phyloP scores from a whole-genome alignment of 768 basidiomycete species.

The Paxillus ammoniavirescens region DNA sequence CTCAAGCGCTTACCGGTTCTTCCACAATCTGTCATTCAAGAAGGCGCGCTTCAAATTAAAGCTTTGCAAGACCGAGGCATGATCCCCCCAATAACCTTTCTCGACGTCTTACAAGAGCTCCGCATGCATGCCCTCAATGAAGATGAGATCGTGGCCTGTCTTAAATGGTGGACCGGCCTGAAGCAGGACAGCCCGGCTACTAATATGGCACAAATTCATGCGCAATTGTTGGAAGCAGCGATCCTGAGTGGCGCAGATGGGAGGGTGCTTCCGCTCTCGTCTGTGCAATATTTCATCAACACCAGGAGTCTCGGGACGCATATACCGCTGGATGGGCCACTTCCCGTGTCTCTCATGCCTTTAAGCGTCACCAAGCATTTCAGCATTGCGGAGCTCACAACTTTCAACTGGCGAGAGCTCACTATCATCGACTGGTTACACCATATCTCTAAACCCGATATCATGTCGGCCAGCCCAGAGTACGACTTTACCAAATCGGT shows the following conservation, averaged over 20 bases:
- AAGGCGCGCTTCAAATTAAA: slow-evolving; percentile 59
- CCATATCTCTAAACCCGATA: slow-evolving; percentile 52
- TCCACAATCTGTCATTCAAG: slow-evolving; percentile 55
- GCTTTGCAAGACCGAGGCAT: slow-evolving; percentile 60
- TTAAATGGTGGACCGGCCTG: slow-evolving; percentile 79
- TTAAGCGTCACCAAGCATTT: slow-evolving; percentile 62
- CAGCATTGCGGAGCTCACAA: slow-evolving; percentile 45
- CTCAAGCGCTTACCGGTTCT: slow-evolving; percentile 76
- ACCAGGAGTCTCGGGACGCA: slow-evolving; percentile 48
- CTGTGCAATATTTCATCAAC: slow-evolving; percentile 72
- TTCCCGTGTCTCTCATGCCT: slow-evolving; percentile 76
- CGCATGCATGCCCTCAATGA: slow-evolving; percentile 65
- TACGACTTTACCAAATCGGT: slow-evolving; percentile 66
- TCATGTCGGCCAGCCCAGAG: slow-evolving; percentile 42
- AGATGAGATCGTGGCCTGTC: slow-evolving; percentile 74
- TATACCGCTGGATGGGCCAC: slow-evolving; percentile 75
- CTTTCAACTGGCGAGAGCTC: slow-evolving; percentile 82
- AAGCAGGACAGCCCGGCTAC: slow-evolving; percentile 34
- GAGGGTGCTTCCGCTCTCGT: slow-evolving; percentile 64
- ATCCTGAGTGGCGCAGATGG: slow-evolving; percentile 53
- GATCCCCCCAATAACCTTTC: slow-evolving; percentile 72
- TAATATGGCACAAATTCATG: slow-evolving; percentile 46
- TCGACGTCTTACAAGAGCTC: slow-evolving; percentile 81
- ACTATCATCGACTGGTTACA: slow-evolving; percentile 72
- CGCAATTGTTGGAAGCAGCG: slow-evolving; percentile 68